Conservation (phyloP, 129 eudicot genomes). For the sunflower (Helianthus annuus) region DNA sequence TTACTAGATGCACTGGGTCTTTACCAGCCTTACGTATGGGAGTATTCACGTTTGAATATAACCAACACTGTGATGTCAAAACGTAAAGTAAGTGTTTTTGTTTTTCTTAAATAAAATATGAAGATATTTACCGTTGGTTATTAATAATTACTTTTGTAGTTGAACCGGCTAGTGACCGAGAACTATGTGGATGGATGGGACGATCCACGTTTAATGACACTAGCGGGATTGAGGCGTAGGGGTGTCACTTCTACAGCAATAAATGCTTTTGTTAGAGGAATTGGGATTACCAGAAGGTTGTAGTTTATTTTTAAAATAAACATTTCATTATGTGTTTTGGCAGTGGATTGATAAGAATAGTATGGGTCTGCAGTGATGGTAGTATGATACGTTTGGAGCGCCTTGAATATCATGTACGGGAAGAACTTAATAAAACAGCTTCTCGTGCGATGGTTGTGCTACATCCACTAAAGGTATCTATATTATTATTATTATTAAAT, state of each 20-base stretch:
- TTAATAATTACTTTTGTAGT: slow-evolving; percentile 42
- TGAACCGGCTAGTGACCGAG: slow-evolving; percentile 90
- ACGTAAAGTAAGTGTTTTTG: not conserved
- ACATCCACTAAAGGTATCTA: slow-evolving; percentile 49
- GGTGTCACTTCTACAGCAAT: slow-evolving; percentile 90
- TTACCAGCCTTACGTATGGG: slow-evolving; percentile 16
- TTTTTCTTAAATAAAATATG: too few species aligned
- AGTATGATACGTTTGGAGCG: slow-evolving; percentile 75
- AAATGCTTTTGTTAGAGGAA: slow-evolving; percentile 84
- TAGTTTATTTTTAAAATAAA: not conserved
- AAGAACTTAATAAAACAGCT: slow-evolving; percentile 86
- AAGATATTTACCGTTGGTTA: not conserved
- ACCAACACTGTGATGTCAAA: slow-evolving; percentile 17
- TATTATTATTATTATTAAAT: not conserved
- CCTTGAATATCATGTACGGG: slow-evolving; percentile 82
- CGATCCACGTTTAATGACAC: slow-evolving; percentile 98
- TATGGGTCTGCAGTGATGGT: slow-evolving; percentile 60
- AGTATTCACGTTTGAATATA: slow-evolving; percentile 10
- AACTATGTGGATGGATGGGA: slow-evolving; percentile 99
- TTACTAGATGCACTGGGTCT: slow-evolving; percentile 14
- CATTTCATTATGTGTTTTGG: not conserved
- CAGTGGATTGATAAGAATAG: not conserved
- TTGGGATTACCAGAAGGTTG: slow-evolving; percentile 96
- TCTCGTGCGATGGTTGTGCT: slow-evolving; percentile 87
- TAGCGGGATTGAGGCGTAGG: slow-evolving; percentile 90